These are phyloP conservation scores for Drechslerella dactyloides DNA, from an alignment of 2,329 filamentous ascomycete genomes.

Conservation along the genomic window DNA sequence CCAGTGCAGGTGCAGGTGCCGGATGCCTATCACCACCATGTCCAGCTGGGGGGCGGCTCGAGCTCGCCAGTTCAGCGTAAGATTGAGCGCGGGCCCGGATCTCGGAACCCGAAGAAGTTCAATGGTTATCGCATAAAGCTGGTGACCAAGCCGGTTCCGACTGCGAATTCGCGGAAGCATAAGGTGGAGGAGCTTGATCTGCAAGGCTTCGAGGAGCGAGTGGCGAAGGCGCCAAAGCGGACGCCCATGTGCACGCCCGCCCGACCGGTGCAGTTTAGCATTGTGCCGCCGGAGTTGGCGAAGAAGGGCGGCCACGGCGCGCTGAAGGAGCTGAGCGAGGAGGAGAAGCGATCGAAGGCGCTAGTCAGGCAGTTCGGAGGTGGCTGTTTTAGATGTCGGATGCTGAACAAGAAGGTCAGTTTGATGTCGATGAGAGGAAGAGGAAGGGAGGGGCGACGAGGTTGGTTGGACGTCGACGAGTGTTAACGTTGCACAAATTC, in stretches of 20 bases:
- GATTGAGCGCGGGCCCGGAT: slow-evolving; percentile 25
- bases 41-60: slow-evolving; percentile 17
- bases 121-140: slow-evolving; percentile 46
- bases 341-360: slow-evolving; percentile 43
- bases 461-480: not conserved
- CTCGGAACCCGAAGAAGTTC: slow-evolving; percentile 36
- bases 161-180: slow-evolving; percentile 33
- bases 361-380: slow-evolving; percentile 42
- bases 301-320: slow-evolving; percentile 42
- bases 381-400: slow-evolving; percentile 45
- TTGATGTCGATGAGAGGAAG: not conserved
- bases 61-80: slow-evolving; percentile 12
- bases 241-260: slow-evolving; percentile 17
- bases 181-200: slow-evolving; percentile 23
- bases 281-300: slow-evolving; percentile 40
- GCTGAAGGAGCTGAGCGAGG: slow-evolving; percentile 40
- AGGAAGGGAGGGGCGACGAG: not conserved
- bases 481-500: slow-evolving; percentile 20
- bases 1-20: slow-evolving; percentile 8
- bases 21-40: slow-evolving; percentile 21
- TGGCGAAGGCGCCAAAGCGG: slow-evolving; percentile 18
- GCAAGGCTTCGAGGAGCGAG: slow-evolving; percentile 15
- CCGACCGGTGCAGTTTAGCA: slow-evolving; percentile 41
- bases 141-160: slow-evolving; percentile 28
- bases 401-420: slow-evolving; percentile 50